phyloP scores from a whole-genome alignment of 2,329 filamentous ascomycete species.

The Herpotrichia juniperi region DNA sequence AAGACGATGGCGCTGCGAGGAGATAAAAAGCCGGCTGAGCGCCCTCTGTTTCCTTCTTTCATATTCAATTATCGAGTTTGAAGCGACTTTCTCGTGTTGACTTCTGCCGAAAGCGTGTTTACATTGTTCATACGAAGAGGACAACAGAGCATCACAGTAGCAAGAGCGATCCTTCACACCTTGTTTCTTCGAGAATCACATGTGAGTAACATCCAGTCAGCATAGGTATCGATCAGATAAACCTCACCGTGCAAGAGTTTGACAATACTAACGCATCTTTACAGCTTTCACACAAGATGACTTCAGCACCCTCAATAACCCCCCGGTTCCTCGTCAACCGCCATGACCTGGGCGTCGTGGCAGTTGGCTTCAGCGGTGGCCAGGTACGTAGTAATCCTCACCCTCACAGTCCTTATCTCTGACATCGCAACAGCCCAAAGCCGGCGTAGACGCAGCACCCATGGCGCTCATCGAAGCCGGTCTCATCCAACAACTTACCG shows the following conservation, averaged over 20 bases:
- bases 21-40: conserved; percentile 34
- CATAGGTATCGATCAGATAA: neutral
- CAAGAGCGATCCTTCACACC: neutral
- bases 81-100: conserved; percentile 3
- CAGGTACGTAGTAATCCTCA: conserved; percentile 70
- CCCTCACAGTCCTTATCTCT: conserved; percentile 13
- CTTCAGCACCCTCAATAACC: conserved; percentile 62
- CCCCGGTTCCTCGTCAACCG: conserved; percentile 80
- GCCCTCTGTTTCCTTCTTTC: conserved; percentile 2
- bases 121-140: conserved; percentile 3
- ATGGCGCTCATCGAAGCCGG: conserved; percentile 87
- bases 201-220: neutral
- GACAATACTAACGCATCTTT: neutral
- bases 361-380: conserved; percentile 94
- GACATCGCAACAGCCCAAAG: conserved; percentile 70
- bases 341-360: conserved; percentile 86
- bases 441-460: conserved; percentile 89
- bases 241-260: neutral
- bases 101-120: conserved; percentile 12
- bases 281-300: conserved; percentile 47
- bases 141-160: neutral
- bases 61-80: conserved; percentile 7
- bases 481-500: conserved; percentile 79
- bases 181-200: neutral
- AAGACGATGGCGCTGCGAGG: conserved; percentile 32